These are phyloP conservation scores for Plantago major DNA, from an alignment of 257 asterid species.

Conservation along the genomic window DNA sequence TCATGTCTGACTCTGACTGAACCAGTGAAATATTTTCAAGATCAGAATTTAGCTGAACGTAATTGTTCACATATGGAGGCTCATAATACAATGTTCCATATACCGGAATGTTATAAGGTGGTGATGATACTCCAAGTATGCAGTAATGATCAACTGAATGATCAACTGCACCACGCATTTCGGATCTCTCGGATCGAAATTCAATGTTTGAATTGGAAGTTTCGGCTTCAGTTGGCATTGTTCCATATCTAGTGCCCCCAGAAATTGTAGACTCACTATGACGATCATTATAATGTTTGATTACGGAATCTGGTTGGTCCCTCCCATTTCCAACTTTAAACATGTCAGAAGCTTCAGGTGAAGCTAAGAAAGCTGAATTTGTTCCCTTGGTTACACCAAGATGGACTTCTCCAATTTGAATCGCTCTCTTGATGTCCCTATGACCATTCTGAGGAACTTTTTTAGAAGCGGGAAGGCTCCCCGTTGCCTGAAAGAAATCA, in stretches of 20 bases:
- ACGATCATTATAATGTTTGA: slow-evolving; percentile 23
- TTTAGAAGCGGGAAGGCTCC: slow-evolving; percentile 73
- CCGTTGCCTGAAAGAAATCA: slow-evolving; percentile 87
- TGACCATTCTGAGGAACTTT: slow-evolving; percentile 37
- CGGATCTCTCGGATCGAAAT: slow-evolving; percentile 25
- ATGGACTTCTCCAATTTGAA: slow-evolving; percentile 33
- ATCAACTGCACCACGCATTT: slow-evolving; percentile 25
- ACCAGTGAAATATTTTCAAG: slow-evolving; percentile 32
- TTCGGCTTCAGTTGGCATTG: slow-evolving; percentile 34
- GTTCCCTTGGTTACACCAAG: slow-evolving; percentile 35
- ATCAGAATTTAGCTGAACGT: slow-evolving; percentile 32
- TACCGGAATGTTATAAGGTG: slow-evolving; percentile 34
- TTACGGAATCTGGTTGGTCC: slow-evolving; percentile 31
- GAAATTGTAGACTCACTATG: slow-evolving; percentile 35
- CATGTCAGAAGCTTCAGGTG: slow-evolving; percentile 39
- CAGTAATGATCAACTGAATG: slow-evolving; percentile 37
- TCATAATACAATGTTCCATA: slow-evolving; percentile 65
- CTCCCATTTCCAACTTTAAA: slow-evolving; percentile 38
- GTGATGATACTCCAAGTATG: slow-evolving; percentile 31
- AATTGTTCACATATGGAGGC: slow-evolving; percentile 51
- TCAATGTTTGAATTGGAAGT: slow-evolving; percentile 28
- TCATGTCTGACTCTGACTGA: slow-evolving; percentile 39
- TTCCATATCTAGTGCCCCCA: slow-evolving; percentile 29
- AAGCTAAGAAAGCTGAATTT: slow-evolving; percentile 29
- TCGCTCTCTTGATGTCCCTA: slow-evolving; percentile 29